Percentiles rank a stretch among this genome's conserved stretches.
These are phyloP conservation scores for Hortiboletus campestris DNA, from an alignment of 768 basidiomycete species.

Conservation along the genomic window DNA sequence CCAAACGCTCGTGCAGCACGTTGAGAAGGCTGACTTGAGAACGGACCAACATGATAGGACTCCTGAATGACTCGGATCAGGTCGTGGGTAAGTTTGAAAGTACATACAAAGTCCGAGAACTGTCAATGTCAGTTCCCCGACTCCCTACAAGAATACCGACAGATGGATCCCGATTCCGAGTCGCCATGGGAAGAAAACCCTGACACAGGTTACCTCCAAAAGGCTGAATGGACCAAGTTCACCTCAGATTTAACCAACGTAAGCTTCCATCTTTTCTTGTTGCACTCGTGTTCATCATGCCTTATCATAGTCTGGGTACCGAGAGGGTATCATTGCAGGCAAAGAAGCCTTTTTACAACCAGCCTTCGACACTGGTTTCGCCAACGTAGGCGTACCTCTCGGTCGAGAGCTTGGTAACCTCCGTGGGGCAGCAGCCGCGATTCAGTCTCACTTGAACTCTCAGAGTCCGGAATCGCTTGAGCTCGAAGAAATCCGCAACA, in stretches of 20 bases:
- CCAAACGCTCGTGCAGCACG: background rate
- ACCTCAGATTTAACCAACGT: slow-evolving; percentile 73
- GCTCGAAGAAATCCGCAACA: slow-evolving; percentile 47
- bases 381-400: slow-evolving; percentile 63
- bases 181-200: slow-evolving; percentile 59
- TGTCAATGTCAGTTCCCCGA: too few relatives aligned
- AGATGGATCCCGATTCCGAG: slow-evolving; percentile 36
- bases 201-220: slow-evolving; percentile 31
- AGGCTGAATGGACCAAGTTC: slow-evolving; percentile 68
- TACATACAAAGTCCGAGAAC: background rate
- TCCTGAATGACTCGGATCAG: too few relatives aligned
- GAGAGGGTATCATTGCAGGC: slow-evolving; percentile 94
- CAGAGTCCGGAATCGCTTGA: slow-evolving; percentile 6
- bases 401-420: slow-evolving; percentile 77
- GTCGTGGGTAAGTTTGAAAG: too few relatives aligned
- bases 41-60: too few relatives aligned
- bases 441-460: slow-evolving; percentile 55
- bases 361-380: slow-evolving; percentile 89
- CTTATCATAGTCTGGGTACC: slow-evolving; percentile 73
- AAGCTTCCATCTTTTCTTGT: slow-evolving; percentile 14
- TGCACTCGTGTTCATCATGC: slow-evolving; percentile 3
- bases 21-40: too few relatives aligned
- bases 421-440: slow-evolving; percentile 66
- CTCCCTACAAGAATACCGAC: background rate
- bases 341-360: slow-evolving; percentile 85